Evolutionary conservation across 1,284 basidiomycete genomes (phyloP).

Genomic region (Apiotrichum montevideense): DNA sequence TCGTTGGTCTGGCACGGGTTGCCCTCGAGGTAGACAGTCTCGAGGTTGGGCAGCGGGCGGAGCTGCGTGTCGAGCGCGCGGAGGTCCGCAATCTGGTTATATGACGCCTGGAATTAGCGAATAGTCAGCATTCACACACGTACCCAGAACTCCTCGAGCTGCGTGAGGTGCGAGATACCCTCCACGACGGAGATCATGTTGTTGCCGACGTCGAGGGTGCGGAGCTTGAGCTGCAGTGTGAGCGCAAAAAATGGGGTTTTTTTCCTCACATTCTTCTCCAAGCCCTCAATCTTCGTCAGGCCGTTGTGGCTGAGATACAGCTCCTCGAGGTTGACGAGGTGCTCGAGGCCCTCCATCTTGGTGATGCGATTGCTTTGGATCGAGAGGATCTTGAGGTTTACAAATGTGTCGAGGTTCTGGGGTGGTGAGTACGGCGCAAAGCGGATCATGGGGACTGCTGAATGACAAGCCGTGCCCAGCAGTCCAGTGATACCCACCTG

Average conservation of each 20-base stretch:
- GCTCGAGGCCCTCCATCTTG: slow-evolving; percentile 72
- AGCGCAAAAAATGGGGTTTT: background rate
- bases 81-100: slow-evolving; percentile 72
- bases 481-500: slow-evolving; percentile 53
- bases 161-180: slow-evolving; percentile 66
- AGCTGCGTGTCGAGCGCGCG: slow-evolving; percentile 63
- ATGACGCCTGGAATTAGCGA: slow-evolving; percentile 60
- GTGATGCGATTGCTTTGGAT: slow-evolving; percentile 93
- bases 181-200: slow-evolving; percentile 78
- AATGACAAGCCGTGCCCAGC: background rate
- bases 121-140: slow-evolving; percentile 23
- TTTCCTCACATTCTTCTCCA: slow-evolving; percentile 71
- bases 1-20: slow-evolving; percentile 85
- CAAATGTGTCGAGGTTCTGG: slow-evolving; percentile 59
- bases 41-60: slow-evolving; percentile 59
- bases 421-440: slow-evolving; percentile 17
- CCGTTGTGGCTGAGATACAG: slow-evolving; percentile 95
- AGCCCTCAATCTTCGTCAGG: slow-evolving; percentile 71
- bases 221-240: slow-evolving; percentile 60
- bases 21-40: slow-evolving; percentile 89
- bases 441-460: background rate
- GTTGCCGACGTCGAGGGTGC: slow-evolving; percentile 78
- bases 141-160: slow-evolving; percentile 91
- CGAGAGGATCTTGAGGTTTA: slow-evolving; percentile 70
- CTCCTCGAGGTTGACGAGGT: slow-evolving; percentile 70